A percentile compares a stretch with the other conserved stretches of the same genome.
Evolutionary conservation across 345 rosid genomes (phyloP).

Genomic region (Raphanus raphanistrum): DNA sequence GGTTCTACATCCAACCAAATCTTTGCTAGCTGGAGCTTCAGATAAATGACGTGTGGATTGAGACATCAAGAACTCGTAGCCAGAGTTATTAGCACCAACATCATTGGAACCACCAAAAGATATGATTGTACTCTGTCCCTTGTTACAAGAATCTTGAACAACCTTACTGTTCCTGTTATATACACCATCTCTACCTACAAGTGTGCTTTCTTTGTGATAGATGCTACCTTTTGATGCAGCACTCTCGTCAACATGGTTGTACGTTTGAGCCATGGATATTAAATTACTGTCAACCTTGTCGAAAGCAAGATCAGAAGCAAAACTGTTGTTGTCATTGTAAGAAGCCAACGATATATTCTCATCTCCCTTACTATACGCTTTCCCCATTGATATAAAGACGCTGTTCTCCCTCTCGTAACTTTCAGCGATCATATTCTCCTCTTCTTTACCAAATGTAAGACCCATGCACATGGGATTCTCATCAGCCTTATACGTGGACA

Average conservation of each 20-base stretch:
- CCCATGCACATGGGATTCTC: constrained; percentile 31
- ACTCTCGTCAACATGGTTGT: constrained; percentile 42
- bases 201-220: too few species aligned
- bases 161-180: constrained; percentile 37
- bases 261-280: constrained; percentile 52
- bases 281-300: constrained; percentile 42
- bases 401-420: constrained; percentile 25
- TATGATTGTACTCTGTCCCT: constrained; percentile 52
- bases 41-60: constrained; percentile 41
- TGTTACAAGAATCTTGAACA: constrained; percentile 43
- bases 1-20: constrained; percentile 36
- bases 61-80: constrained; percentile 48
- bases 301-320: constrained; percentile 40
- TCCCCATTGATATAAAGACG: constrained; percentile 51
- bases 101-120: constrained; percentile 57
- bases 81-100: constrained; percentile 39
- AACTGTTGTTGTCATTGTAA: constrained; percentile 42
- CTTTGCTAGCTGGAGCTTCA: constrained; percentile 40
- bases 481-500: constrained; percentile 39
- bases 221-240: constrained; percentile 33
- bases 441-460: constrained; percentile 38
- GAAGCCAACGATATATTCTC: constrained; percentile 37
- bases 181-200: constrained; percentile 38
- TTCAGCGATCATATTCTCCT: not conserved
- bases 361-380: constrained; percentile 39